Evolutionary conservation across 345 rosid genomes (phyloP).

Genomic region (Eucalyptus cloeziana): DNA sequence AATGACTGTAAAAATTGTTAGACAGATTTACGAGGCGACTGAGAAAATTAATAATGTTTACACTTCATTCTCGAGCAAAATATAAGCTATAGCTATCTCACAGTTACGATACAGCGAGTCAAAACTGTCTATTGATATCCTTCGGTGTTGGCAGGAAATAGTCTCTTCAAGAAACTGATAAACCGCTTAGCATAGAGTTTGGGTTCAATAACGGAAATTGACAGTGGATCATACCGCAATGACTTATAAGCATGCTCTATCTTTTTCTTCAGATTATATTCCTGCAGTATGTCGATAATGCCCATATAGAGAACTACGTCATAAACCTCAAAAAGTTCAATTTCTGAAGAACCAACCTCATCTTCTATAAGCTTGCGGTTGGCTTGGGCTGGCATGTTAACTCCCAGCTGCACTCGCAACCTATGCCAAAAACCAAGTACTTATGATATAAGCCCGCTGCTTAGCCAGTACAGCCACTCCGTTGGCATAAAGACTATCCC

Average conservation of each 20-base stretch:
- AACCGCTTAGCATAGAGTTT: constrained; percentile 59
- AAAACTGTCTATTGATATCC: background rate
- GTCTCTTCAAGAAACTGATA: constrained; percentile 55
- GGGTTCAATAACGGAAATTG: constrained; percentile 64
- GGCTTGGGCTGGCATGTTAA: constrained; percentile 96
- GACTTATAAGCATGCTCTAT: constrained; percentile 70
- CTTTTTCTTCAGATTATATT: constrained; percentile 69
- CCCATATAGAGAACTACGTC: constrained; percentile 96
- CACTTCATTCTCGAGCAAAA: background rate
- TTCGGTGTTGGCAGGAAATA: constrained; percentile 35
- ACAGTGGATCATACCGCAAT: constrained; percentile 40
- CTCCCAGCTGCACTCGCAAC: constrained; percentile 86
- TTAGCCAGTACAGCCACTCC: background rate
- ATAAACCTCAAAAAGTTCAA: constrained; percentile 74
- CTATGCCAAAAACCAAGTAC: constrained; percentile 9
- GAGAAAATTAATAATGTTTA: background rate
- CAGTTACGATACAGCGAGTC: background rate
- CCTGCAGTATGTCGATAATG: constrained; percentile 77
- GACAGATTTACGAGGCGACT: background rate
- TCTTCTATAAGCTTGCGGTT: constrained; percentile 39
- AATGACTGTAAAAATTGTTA: background rate
- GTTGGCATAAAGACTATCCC: background rate
- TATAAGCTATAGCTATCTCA: background rate
- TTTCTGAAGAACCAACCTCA: constrained; percentile 34
- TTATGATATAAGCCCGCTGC: background rate